Base-by-base conservation (phyloP, 2,329 filamentous ascomycete species). In the Aureobasidium sp. region DNA sequence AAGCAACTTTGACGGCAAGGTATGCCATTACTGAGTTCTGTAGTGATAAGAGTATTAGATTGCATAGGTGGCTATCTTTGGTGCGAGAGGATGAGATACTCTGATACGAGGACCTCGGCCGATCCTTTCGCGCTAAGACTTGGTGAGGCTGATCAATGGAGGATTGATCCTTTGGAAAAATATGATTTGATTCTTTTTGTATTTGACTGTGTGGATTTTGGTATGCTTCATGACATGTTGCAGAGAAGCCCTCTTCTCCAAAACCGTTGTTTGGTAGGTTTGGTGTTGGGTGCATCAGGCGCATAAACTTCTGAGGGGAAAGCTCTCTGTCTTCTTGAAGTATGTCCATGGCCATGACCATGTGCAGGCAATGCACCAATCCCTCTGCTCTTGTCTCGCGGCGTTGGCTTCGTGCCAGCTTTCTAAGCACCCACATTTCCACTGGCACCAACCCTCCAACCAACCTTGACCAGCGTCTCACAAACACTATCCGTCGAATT, bases 381-480 rank as follows among this genome's bases (percentile, higher is more conserved):
- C 5, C 57, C 57, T 31, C 36, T 34, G 17, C 45, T 48, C 15
- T 48, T 48, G 9, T n/a, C 25, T 2, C 2, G 15, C 25, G 6
- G 3, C 9, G 15, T 27, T 25, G 36, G 4, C 15, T n/a, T 22
- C 17, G 36, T 36, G n/a, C 45, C 44, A 20, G n/a, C 31, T 37
- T 60, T 60, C 57, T 60, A 60, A 36, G 36, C 36, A 15, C 31
- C 39, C 41, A 17, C 3, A 6, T 34, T 20, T 17, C 34, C 14
- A 6, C 34, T 20, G 4, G 45, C 55, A 31, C 71, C 72, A 41
- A 71, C 65, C 25, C 68, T 64, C 73, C 71, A 74, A 1, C 76
- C 76, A 17, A 78, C 75, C 42, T 69, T 70, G 58, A 77, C 70
- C 9, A 72, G 62, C 12, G 76, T 78, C 68, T 78, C 76, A 66